Percentiles rank a stretch among this genome's conserved stretches.
Evolutionary conservation across 768 basidiomycete genomes (phyloP).

Genomic region (Leccinum pellstonianum): DNA sequence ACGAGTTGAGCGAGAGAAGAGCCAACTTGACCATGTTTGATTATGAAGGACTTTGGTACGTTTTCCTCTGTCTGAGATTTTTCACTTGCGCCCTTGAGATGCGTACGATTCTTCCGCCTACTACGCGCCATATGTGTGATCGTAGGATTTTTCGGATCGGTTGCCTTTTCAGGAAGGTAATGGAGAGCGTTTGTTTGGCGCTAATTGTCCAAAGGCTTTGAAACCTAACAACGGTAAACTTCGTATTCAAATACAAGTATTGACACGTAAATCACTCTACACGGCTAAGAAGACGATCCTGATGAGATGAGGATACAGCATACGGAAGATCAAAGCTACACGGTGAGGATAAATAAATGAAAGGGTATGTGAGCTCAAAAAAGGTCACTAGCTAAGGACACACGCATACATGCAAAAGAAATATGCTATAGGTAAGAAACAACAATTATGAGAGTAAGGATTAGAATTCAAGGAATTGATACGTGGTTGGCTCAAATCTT

Average conservation of each 20-base stretch:
- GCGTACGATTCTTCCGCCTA: conserved; percentile 77
- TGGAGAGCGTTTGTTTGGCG: conserved; percentile 22
- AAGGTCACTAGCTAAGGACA: conserved; percentile 1
- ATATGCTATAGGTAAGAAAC: conserved; percentile 30
- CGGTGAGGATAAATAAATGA: conserved; percentile 1
- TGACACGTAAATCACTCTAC: conserved; percentile 12
- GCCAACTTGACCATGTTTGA: conserved; percentile 95
- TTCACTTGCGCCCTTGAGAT: conserved; percentile 59
- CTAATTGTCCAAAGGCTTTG: conserved; percentile 19
- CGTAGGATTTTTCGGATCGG: conserved; percentile 4
- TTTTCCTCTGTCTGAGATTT: conserved; percentile 35
- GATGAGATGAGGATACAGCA: conserved; percentile 29
- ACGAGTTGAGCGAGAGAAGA: conserved; percentile 85
- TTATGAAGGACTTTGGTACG: conserved; percentile 89
- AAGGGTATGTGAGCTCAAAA: conserved; percentile 11
- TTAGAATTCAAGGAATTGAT: conserved; percentile 78
- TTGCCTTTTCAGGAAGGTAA: conserved; percentile 24
- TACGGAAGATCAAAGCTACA: conserved; percentile 32
- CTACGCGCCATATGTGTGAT: conserved; percentile 57
- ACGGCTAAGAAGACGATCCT: conserved; percentile 4
- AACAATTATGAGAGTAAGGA: conserved; percentile 9
- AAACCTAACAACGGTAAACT: not conserved
- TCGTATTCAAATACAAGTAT: conserved; percentile 8
- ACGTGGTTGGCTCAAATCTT: conserved; percentile 63
- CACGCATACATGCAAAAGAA: conserved; percentile 9